Conservation (phyloP, 2,329 filamentous ascomycete species). For the Plenodomus tracheiphilus region DNA sequence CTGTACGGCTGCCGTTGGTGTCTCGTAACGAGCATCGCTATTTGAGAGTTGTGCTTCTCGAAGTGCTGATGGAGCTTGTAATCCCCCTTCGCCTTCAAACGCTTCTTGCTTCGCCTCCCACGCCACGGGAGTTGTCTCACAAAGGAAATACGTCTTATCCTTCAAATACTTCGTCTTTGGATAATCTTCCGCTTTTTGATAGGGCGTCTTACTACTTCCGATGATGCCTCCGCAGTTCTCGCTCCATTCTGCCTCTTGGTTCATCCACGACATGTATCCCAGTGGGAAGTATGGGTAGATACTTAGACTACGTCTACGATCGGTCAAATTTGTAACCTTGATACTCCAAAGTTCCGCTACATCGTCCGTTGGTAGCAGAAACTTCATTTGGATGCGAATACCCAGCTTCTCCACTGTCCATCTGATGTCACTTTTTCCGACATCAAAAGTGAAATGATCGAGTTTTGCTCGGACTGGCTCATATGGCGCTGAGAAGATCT, state of each 20-base stretch:
- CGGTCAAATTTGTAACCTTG: slow-evolving; percentile 55
- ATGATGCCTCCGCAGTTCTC: slow-evolving; percentile 55
- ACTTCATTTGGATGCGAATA: slow-evolving; percentile 56
- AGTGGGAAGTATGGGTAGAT: slow-evolving; percentile 62
- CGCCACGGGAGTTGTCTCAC: slow-evolving; percentile 55
- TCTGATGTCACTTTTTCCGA: slow-evolving; percentile 58
- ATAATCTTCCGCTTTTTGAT: slow-evolving; percentile 61
- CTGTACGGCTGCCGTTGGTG: slow-evolving; percentile 58
- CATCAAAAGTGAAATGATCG: slow-evolving; percentile 58
- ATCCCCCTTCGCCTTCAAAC: slow-evolving; percentile 61
- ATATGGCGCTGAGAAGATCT: slow-evolving; percentile 60
- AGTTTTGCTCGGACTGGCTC: slow-evolving; percentile 57
- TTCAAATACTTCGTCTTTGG: slow-evolving; percentile 61
- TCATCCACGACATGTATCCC: slow-evolving; percentile 67
- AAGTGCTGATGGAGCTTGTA: slow-evolving; percentile 56
- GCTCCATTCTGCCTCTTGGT: slow-evolving; percentile 59
- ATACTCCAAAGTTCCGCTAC: slow-evolving; percentile 61
- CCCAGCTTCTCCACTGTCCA: slow-evolving; percentile 59
- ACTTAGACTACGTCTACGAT: slow-evolving; percentile 52
- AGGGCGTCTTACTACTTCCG: slow-evolving; percentile 58
- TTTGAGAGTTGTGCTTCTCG: slow-evolving; percentile 45
- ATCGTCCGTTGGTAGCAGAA: slow-evolving; percentile 57
- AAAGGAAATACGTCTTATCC: slow-evolving; percentile 62
- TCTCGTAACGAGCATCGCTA: slow-evolving; percentile 60
- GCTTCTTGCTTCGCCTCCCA: slow-evolving; percentile 58